Evolutionary conservation across 2,329 filamentous ascomycete genomes (phyloP).

Genomic region (Bretziella fagacearum): DNA sequence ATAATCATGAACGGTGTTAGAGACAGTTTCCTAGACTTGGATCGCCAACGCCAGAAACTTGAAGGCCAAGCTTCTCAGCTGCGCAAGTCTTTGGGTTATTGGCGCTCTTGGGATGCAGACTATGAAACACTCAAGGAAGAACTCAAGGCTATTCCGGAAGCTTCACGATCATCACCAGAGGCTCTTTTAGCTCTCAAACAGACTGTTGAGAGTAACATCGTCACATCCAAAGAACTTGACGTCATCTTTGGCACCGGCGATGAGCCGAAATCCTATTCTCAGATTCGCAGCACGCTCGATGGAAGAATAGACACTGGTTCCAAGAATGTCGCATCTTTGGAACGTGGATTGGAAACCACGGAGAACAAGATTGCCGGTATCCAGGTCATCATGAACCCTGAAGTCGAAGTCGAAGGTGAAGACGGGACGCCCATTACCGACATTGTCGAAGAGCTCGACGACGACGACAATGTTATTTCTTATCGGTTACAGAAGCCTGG

Average conservation of each 20-base stretch:
- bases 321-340: slow-evolving; percentile 12
- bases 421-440: slow-evolving; percentile 56
- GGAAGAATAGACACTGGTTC: slow-evolving; percentile 14
- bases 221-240: slow-evolving; percentile 39
- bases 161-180: slow-evolving; percentile 24
- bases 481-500: slow-evolving; percentile 50
- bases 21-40: slow-evolving; percentile 48
- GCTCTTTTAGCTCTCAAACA: slow-evolving; percentile 41
- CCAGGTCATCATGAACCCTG: slow-evolving; percentile 14
- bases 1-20: slow-evolving; percentile 25
- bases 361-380: slow-evolving; percentile 38
- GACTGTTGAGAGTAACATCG: slow-evolving; percentile 43
- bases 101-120: slow-evolving; percentile 81
- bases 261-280: slow-evolving; percentile 19
- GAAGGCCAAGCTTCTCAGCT: slow-evolving; percentile 57
- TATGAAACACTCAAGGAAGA: slow-evolving; percentile 83
- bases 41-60: slow-evolving; percentile 56
- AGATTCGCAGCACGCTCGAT: slow-evolving; percentile 44
- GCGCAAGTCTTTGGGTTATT: slow-evolving; percentile 61
- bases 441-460: slow-evolving; percentile 82
- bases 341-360: slow-evolving; percentile 34
- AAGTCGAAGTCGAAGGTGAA: slow-evolving; percentile 19
- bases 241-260: slow-evolving; percentile 26
- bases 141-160: slow-evolving; percentile 38
- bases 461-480: slow-evolving; percentile 69